These are phyloP conservation scores for Mediolabrus comicus DNA, from an alignment of 108 stramenopile species.

Conservation along the genomic window DNA sequence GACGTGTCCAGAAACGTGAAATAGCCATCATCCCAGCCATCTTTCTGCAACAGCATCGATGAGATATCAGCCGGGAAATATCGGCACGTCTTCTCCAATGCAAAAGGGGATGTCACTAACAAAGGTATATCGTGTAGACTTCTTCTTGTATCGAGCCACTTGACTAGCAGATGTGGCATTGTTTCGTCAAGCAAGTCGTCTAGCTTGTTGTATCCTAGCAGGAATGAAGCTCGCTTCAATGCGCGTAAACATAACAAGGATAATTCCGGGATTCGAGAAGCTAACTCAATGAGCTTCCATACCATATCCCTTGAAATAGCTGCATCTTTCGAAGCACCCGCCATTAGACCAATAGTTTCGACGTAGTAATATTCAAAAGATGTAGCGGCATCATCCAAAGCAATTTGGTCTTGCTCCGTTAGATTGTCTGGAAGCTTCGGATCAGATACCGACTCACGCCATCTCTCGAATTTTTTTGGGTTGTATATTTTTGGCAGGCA, in stretches of 20 bases:
- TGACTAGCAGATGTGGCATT: slow-evolving; percentile 44
- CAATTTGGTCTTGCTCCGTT: slow-evolving; percentile 40
- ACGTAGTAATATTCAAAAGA: slow-evolving; percentile 57
- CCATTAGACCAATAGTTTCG: slow-evolving; percentile 54
- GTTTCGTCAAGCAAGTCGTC: slow-evolving; percentile 47
- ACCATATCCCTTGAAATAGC: slow-evolving; percentile 36
- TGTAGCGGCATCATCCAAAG: slow-evolving; percentile 39
- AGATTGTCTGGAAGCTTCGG: slow-evolving; percentile 38
- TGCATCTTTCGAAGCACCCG: slow-evolving; percentile 41
- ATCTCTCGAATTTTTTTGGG: slow-evolving; percentile 33
- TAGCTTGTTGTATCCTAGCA: slow-evolving; percentile 47
- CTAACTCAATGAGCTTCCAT: slow-evolving; percentile 53
- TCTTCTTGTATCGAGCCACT: slow-evolving; percentile 45
- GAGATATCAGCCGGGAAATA: slow-evolving; percentile 34
- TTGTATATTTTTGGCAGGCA: slow-evolving; percentile 24
- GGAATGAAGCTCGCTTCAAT: slow-evolving; percentile 51
- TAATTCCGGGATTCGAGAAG: slow-evolving; percentile 35
- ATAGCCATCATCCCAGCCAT: slow-evolving; percentile 36
- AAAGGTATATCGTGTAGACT: slow-evolving; percentile 44
- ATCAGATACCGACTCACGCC: slow-evolving; percentile 31
- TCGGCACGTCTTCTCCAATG: slow-evolving; percentile 14
- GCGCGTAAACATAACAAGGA: slow-evolving; percentile 55
- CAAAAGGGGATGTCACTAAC: slow-evolving; percentile 54
- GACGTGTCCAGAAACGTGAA: slow-evolving; percentile 8
- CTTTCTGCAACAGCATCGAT: slow-evolving; percentile 15